Evolutionary conservation across 805 yeast genomes (phyloP).

Genomic region (Spathaspora hagerdaliae): DNA sequence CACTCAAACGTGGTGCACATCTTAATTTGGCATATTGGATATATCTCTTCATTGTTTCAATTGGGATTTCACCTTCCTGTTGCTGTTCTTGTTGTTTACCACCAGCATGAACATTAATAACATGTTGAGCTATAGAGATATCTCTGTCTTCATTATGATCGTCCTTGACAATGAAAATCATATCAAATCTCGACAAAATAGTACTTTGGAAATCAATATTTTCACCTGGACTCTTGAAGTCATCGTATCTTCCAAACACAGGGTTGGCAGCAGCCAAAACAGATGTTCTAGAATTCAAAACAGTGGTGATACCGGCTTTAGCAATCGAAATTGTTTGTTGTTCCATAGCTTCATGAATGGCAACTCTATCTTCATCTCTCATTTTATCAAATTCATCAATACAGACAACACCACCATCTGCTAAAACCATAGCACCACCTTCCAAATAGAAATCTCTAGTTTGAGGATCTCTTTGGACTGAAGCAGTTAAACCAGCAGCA

Average conservation of each 20-base stretch:
- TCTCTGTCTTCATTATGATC: constrained; percentile 87
- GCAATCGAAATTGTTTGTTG: constrained; percentile 99
- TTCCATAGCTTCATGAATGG: constrained; percentile 99
- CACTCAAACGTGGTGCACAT: constrained; percentile 89
- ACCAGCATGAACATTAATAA: constrained; percentile 90
- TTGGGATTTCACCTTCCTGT: constrained; percentile 79
- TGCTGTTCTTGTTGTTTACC: constrained; percentile 39
- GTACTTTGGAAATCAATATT: constrained; percentile 98
- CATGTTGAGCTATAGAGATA: constrained; percentile 88
- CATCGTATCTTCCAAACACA: constrained; percentile 93
- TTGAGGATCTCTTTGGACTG: constrained; percentile 86
- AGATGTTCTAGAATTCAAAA: constrained; percentile 91
- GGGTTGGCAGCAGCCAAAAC: constrained; percentile 99
- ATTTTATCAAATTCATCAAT: constrained; percentile 98
- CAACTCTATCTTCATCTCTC: constrained; percentile 98
- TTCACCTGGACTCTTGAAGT: constrained; percentile 93
- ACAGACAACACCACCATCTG: constrained; percentile 99
- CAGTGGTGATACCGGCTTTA: constrained; percentile 97
- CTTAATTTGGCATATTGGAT: constrained; percentile 83
- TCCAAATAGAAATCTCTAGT: constrained; percentile 92
- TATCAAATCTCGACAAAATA: constrained; percentile 93
- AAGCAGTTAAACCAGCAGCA: constrained; percentile 98
- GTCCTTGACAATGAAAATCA: constrained; percentile 96
- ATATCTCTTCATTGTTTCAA: constrained; percentile 87
- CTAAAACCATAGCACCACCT: constrained; percentile 99